A percentile compares a stretch with the other conserved stretches of the same genome.
These are phyloP conservation scores for Kodamaea hsintzibuensis DNA, from an alignment of 805 yeast genomes.

Conservation along the genomic window DNA sequence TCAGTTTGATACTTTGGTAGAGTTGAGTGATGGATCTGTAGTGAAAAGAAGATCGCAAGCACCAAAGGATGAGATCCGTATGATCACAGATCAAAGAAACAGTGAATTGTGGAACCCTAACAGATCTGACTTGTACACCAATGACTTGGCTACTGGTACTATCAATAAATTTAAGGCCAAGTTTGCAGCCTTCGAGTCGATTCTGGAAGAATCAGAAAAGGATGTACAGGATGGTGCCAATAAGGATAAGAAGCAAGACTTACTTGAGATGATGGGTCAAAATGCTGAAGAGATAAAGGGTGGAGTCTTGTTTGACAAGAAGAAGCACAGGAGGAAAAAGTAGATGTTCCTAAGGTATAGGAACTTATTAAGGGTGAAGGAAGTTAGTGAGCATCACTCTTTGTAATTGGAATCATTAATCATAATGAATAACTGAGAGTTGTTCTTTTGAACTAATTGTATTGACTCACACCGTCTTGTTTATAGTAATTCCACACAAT, in stretches of 20 bases:
- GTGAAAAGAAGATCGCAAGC: conserved; percentile 78
- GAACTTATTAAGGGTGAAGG: background rate
- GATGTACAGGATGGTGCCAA: conserved; percentile 12
- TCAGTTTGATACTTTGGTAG: conserved; percentile 86
- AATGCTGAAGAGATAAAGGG: conserved; percentile 57
- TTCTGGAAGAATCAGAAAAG: conserved; percentile 35
- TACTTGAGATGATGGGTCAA: conserved; percentile 60
- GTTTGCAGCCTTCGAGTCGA: conserved; percentile 47
- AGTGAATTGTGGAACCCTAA: conserved; percentile 87
- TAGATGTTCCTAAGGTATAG: conserved; percentile 14
- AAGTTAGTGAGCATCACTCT: background rate
- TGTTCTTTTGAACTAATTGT: background rate
- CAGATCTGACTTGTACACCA: conserved; percentile 69
- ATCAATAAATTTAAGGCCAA: conserved; percentile 72
- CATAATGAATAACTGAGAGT: no score
- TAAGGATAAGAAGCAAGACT: conserved; percentile 39
- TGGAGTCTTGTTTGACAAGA: conserved; percentile 51
- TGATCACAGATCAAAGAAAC: conserved; percentile 87
- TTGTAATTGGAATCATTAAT: no score
- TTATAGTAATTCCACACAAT: background rate
- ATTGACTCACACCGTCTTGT: background rate
- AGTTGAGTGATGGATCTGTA: conserved; percentile 93
- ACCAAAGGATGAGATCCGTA: conserved; percentile 82
- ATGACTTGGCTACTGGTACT: conserved; percentile 81
- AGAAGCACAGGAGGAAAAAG: conserved; percentile 45